Conservation (phyloP, 371 early-diverging fungal species). For the Cokeromyces recurvatus region DNA sequence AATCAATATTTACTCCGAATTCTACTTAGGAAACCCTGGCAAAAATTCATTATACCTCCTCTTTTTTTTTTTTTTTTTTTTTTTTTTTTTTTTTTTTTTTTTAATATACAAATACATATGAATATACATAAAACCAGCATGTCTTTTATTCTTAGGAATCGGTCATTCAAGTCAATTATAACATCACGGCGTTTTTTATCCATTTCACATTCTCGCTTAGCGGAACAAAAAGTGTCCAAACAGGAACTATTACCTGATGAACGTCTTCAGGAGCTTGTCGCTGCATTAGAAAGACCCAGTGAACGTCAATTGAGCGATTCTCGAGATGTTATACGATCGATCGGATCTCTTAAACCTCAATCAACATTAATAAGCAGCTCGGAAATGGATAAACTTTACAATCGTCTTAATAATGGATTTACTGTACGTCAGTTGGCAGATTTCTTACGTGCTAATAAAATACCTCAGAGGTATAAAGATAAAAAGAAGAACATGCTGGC, state of each 20-base stretch:
- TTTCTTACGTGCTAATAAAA: conserved; percentile 12
- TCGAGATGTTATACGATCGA: neutral
- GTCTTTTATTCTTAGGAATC: too few species aligned
- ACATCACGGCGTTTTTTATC: too few species aligned
- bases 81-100: too few species aligned
- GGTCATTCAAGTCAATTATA: too few species aligned
- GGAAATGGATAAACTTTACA: conserved; percentile 9
- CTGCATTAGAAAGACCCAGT: conserved; percentile 10
- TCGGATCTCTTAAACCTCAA: conserved; percentile 4
- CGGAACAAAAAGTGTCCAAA: neutral
- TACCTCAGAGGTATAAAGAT: neutral
- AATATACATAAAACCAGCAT: too few species aligned
- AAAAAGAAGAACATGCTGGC: conserved; percentile 3
- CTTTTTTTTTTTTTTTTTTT: too few species aligned
- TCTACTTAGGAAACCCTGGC: too few species aligned
- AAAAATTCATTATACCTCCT: too few species aligned
- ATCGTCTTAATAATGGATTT: conserved; percentile 13
- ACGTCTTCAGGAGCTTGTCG: conserved; percentile 10
- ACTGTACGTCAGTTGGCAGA: conserved; percentile 22
- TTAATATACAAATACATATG: too few species aligned
- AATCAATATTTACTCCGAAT: too few species aligned
- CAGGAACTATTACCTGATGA: conserved; percentile 7
- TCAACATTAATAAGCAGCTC: neutral
- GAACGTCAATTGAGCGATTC: neutral
- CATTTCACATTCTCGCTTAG: too few species aligned